These are phyloP conservation scores for Alternaria sp. DNA, from an alignment of 2,329 filamentous ascomycete genomes.

Conservation along the genomic window DNA sequence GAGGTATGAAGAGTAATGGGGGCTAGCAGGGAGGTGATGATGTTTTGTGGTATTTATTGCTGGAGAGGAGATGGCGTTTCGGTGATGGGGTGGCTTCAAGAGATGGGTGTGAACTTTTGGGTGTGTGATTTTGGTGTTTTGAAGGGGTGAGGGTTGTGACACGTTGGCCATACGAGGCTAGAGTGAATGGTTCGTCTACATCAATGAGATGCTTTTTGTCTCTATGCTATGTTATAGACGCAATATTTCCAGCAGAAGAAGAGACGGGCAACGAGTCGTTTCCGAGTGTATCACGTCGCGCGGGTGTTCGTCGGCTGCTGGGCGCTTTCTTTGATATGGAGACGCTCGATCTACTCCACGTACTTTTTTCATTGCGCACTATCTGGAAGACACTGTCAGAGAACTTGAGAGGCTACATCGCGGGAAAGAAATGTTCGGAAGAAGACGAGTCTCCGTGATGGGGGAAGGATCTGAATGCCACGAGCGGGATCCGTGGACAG, in stretches of 20 bases:
- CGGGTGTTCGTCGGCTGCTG: no score
- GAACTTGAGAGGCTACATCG: no score
- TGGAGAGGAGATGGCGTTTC: background rate
- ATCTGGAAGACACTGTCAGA: background rate
- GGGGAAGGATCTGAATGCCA: background rate
- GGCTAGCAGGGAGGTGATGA: background rate
- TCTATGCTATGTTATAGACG: background rate
- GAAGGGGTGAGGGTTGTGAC: background rate
- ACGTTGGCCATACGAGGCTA: no score
- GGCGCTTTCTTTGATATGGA: no score
- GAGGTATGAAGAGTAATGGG: background rate
- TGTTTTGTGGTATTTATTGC: background rate
- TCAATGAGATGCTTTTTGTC: accelerated
- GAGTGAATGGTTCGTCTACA: background rate
- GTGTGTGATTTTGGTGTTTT: background rate
- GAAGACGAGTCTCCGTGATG: no score
- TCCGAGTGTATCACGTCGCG: no score
- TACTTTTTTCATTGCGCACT: background rate
- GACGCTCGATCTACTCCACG: no score
- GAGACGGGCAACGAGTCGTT: background rate
- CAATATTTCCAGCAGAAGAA: no score
- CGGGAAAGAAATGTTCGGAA: no score
- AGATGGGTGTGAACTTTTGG: background rate
- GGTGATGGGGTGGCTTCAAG: background rate
- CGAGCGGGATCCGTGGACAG: background rate